Evolutionary conservation across 23 red algal species (phyloP).

Genomic region (Chondrus crispus): DNA sequence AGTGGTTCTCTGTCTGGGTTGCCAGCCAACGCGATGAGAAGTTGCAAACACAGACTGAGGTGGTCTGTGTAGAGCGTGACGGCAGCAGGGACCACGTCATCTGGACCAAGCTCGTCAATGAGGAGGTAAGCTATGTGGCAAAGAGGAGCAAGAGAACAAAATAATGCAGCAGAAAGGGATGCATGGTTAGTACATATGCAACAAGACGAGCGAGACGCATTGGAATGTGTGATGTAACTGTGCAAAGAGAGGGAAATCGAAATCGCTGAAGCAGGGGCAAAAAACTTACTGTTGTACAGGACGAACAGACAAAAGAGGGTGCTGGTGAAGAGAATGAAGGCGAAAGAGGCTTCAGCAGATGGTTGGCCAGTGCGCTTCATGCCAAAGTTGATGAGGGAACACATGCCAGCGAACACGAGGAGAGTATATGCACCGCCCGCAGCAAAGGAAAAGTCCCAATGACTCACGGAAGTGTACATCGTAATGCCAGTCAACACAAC

Average conservation of each 20-base stretch:
- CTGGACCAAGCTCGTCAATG: conserved; percentile 85
- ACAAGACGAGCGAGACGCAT: too few relatives aligned
- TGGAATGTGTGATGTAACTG: too few relatives aligned
- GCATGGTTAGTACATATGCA: too few relatives aligned
- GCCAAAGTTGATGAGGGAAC: conserved; percentile 73
- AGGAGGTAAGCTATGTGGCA: conserved; percentile 70
- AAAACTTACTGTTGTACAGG: conserved; percentile 86
- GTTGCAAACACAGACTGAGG: conserved; percentile 94
- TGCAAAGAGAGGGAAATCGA: too few relatives aligned
- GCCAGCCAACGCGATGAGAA: conserved; percentile 83
- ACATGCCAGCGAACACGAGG: conserved; percentile 64
- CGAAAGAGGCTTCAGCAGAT: too few relatives aligned
- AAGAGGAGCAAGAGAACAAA: too few relatives aligned
- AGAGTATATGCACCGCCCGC: conserved; percentile 80
- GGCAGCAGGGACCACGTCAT: conserved; percentile 79
- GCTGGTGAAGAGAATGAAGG: conserved; percentile 64
- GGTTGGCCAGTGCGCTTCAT: conserved; percentile 70
- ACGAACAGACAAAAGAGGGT: conserved; percentile 88
- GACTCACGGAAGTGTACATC: conserved; percentile 69
- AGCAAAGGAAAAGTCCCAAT: conserved; percentile 95
- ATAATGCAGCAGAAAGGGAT: too few relatives aligned
- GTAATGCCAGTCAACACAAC: conserved; percentile 84
- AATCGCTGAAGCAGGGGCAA: too few relatives aligned
- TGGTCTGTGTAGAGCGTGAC: conserved; percentile 84
- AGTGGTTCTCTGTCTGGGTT: too few relatives aligned